phyloP scores from a whole-genome alignment of 129 eudicot species.

The Lonicera japonica region DNA sequence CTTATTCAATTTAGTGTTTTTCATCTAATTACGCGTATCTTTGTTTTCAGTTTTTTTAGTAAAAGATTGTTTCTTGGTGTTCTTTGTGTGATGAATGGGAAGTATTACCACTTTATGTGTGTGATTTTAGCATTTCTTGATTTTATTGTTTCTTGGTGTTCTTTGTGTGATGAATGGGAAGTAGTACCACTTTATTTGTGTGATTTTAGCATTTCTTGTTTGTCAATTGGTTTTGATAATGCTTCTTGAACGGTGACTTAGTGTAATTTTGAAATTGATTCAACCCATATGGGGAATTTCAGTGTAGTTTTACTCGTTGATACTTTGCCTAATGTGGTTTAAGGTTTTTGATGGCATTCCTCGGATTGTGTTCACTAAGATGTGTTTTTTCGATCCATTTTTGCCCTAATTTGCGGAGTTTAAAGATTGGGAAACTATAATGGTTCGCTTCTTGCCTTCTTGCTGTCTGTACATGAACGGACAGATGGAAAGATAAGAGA shows the following conservation, averaged over 20 bases:
- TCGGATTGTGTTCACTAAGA: background rate
- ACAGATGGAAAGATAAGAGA: background rate
- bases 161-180: background rate
- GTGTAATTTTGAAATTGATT: background rate
- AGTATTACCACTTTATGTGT: background rate
- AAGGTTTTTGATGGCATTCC: background rate
- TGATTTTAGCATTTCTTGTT: background rate
- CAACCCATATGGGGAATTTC: background rate
- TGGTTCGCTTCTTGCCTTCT: background rate
- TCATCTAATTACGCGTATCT: background rate
- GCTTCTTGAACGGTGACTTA: background rate
- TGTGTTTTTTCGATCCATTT: no score
- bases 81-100: background rate
- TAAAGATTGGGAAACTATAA: background rate
- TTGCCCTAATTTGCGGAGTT: background rate
- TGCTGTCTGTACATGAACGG: background rate
- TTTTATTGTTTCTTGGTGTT: background rate
- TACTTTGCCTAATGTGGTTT: background rate
- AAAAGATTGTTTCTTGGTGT: background rate
- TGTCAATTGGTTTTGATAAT: background rate
- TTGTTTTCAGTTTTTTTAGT: no score
- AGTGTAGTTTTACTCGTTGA: background rate
- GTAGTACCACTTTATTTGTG: background rate
- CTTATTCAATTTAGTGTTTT: background rate
- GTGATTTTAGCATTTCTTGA: background rate